Percentiles rank a stretch among this genome's conserved stretches.
Evolutionary conservation across 306 rosid genomes (phyloP).

Genomic region (Biancaea sappan): DNA sequence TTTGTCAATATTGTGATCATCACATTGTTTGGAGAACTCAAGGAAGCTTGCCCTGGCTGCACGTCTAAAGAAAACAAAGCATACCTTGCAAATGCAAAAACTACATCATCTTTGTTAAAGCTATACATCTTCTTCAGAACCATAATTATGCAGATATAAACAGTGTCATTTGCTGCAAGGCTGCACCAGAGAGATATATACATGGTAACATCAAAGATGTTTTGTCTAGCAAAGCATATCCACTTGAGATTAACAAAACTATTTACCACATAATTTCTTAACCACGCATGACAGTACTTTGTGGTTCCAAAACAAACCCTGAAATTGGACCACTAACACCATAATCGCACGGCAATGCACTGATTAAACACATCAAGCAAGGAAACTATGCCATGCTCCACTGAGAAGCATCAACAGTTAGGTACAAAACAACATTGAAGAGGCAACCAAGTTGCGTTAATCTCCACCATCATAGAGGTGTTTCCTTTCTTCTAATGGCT

Average conservation of each 20-base stretch:
- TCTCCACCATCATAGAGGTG: too few relatives aligned
- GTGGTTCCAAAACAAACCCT: conserved; percentile 60
- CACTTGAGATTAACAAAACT: conserved; percentile 22
- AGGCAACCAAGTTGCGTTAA: too few relatives aligned
- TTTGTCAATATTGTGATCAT: too few relatives aligned
- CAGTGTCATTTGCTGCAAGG: conserved; percentile 56
- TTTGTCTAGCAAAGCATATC: conserved; percentile 21
- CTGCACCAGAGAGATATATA: conserved; percentile 38
- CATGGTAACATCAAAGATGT: neutral
- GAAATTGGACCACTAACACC: conserved; percentile 26
- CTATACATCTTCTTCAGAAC: conserved; percentile 55
- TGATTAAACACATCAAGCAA: too few relatives aligned
- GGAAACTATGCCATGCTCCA: too few relatives aligned
- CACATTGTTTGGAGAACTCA: too few relatives aligned
- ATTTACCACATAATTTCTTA: conserved; percentile 53
- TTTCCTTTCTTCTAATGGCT: too few relatives aligned
- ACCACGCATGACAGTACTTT: conserved; percentile 57
- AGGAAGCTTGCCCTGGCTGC: too few relatives aligned
- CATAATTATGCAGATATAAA: conserved; percentile 50
- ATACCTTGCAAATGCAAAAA: conserved; percentile 54
- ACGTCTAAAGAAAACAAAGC: conserved; percentile 9
- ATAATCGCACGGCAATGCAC: conserved; percentile 13
- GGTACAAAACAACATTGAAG: too few relatives aligned
- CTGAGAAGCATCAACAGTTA: too few relatives aligned
- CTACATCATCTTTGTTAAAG: conserved; percentile 53